phyloP scores from a whole-genome alignment of 768 basidiomycete species.

The Auricularia heimuer region DNA sequence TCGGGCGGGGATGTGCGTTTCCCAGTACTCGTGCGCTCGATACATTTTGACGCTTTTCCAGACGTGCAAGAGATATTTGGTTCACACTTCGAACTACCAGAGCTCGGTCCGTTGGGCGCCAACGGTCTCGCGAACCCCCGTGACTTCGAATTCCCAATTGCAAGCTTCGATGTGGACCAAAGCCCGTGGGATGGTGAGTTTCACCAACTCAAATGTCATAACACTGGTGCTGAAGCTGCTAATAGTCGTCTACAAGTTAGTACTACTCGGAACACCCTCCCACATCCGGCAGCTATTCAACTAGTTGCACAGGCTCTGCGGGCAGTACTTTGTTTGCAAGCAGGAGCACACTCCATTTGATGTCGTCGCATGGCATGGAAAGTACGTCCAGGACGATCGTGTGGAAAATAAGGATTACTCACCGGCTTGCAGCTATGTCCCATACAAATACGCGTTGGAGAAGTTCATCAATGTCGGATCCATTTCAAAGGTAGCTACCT shows the following conservation, averaged over 20 bases:
- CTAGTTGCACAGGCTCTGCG: slow-evolving; percentile 34
- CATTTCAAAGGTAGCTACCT: slow-evolving; percentile 30
- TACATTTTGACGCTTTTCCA: slow-evolving; percentile 14
- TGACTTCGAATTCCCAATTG: slow-evolving; percentile 57
- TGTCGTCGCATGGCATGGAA: slow-evolving; percentile 63
- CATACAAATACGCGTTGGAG: slow-evolving; percentile 57
- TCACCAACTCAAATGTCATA: too few relatives aligned
- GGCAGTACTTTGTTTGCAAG: slow-evolving; percentile 41
- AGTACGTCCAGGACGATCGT: slow-evolving; percentile 27
- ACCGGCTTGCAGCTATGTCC: slow-evolving; percentile 39
- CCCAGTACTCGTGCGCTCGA: not conserved
- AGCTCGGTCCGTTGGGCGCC: slow-evolving; percentile 55
- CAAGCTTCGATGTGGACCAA: slow-evolving; percentile 57
- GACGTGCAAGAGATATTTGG: slow-evolving; percentile 59
- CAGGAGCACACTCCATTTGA: slow-evolving; percentile 64
- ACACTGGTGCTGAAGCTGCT: too few relatives aligned
- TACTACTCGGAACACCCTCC: not conserved
- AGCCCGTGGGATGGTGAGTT: slow-evolving; percentile 45
- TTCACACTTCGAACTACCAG: slow-evolving; percentile 51
- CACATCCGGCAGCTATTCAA: not conserved
- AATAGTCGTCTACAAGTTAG: slow-evolving; percentile 40
- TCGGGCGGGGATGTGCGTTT: slow-evolving; percentile 9
- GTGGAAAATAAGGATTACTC: not conserved
- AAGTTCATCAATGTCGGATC: slow-evolving; percentile 56
- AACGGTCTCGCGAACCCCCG: slow-evolving; percentile 57